These are phyloP conservation scores for Margaritispora aquatica DNA, from an alignment of 495 filamentous ascomycete species.

Conservation along the genomic window DNA sequence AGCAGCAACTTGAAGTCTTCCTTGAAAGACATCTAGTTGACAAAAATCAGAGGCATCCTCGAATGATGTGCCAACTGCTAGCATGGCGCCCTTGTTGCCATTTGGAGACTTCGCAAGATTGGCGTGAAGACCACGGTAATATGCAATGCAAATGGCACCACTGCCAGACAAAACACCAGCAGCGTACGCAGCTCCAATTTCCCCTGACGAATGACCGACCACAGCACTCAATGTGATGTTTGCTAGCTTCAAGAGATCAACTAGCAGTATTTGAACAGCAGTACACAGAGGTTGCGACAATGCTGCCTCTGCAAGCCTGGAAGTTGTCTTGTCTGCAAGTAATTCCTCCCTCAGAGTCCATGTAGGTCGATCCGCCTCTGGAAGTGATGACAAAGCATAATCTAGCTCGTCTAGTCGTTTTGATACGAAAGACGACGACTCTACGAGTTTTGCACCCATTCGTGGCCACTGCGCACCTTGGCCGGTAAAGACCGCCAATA, in stretches of 20 bases:
- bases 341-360: constrained; percentile 43
- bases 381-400: too few relatives aligned
- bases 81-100: constrained; percentile 41
- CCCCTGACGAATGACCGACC: constrained; percentile 56
- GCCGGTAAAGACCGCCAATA: constrained; percentile 37
- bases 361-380: constrained; percentile 29
- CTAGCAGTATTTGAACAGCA: constrained; percentile 40
- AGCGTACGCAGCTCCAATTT: constrained; percentile 41
- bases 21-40: constrained; percentile 14
- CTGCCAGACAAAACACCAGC: background rate
- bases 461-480: too few relatives aligned
- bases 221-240: constrained; percentile 38
- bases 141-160: constrained; percentile 45
- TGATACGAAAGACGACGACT: too few relatives aligned
- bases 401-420: too few relatives aligned
- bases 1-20: constrained; percentile 32
- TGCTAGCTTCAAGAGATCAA: constrained; percentile 35
- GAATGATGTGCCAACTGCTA: constrained; percentile 42
- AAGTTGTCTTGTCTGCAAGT: constrained; percentile 22
- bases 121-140: constrained; percentile 38
- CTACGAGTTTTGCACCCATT: too few relatives aligned
- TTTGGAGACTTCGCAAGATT: constrained; percentile 3
- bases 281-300: constrained; percentile 47
- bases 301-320: constrained; percentile 33
- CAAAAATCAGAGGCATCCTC: constrained; percentile 27